phyloP scores from a whole-genome alignment of 495 filamentous ascomycete genomes.

The Margaritispora aquatica region DNA sequence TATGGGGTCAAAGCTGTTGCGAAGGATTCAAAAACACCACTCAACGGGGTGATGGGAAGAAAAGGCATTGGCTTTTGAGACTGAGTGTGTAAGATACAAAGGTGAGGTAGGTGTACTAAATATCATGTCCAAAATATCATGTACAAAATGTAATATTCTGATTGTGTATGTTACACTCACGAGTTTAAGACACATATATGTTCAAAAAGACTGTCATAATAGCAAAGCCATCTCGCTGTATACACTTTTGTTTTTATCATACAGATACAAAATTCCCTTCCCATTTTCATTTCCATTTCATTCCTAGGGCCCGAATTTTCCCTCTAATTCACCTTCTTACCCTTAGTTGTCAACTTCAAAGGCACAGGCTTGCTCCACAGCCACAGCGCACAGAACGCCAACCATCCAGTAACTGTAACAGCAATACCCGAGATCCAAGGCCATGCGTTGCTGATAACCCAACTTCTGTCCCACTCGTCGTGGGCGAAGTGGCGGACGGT shows the following conservation, averaged over 20 bases:
- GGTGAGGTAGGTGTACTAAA: no score
- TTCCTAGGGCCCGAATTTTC: background rate
- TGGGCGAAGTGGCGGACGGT: conserved; percentile 94
- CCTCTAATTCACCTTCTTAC: conserved; percentile 68
- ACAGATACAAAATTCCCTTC: conserved; percentile 19
- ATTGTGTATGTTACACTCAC: background rate
- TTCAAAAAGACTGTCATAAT: background rate
- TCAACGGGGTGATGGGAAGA: no score
- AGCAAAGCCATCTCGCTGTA: conserved; percentile 12
- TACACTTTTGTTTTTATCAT: conserved; percentile 26
- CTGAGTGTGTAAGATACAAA: no score
- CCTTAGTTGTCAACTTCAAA: conserved; percentile 31
- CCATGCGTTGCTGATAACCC: conserved; percentile 84
- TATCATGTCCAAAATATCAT: background rate
- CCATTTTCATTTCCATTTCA: background rate
- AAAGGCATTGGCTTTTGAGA: no score
- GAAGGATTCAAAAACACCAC: no score
- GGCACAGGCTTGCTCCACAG: conserved; percentile 69
- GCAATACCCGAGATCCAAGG: conserved; percentile 91
- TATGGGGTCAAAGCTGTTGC: no score
- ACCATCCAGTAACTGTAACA: conserved; percentile 75
- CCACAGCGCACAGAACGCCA: conserved; percentile 83
- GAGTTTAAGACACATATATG: no score
- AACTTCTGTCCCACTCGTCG: conserved; percentile 91
- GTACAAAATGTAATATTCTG: background rate